These are phyloP conservation scores for Nannochloropsis oceanica DNA, from an alignment of 108 stramenopile genomes.

Conservation along the genomic window DNA sequence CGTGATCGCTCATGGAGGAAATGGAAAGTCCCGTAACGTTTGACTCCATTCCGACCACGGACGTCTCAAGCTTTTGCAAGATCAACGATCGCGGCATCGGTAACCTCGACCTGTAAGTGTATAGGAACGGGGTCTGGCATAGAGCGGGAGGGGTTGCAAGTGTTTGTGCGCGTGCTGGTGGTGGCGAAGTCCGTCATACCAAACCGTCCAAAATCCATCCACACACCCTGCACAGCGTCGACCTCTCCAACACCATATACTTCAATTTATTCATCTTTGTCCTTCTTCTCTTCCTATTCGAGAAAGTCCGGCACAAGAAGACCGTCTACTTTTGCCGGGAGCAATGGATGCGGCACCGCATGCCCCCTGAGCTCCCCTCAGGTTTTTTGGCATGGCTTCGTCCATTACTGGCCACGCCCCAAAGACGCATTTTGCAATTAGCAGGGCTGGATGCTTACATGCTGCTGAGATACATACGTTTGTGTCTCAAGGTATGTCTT, in stretches of 20 bases:
- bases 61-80: background rate
- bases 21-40: background rate
- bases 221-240: background rate
- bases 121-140: too few species aligned
- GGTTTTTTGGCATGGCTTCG: background rate
- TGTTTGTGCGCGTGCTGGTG: too few species aligned
- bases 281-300: conserved; percentile 1
- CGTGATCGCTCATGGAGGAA: background rate
- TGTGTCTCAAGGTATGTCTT: background rate
- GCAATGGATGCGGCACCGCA: background rate
- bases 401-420: background rate
- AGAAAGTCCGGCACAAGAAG: background rate
- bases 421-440: background rate
- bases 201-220: too few species aligned
- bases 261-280: conserved; percentile 6
- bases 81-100: background rate
- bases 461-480: background rate
- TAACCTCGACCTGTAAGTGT: background rate
- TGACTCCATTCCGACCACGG: background rate
- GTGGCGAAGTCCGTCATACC: too few species aligned
- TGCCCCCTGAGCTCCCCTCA: background rate
- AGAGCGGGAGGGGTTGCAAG: too few species aligned
- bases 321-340: background rate
- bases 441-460: conserved; percentile 20
- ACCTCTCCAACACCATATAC: background rate